phyloP scores from a whole-genome alignment of 129 eudicot genomes.

The Calendula officinalis region DNA sequence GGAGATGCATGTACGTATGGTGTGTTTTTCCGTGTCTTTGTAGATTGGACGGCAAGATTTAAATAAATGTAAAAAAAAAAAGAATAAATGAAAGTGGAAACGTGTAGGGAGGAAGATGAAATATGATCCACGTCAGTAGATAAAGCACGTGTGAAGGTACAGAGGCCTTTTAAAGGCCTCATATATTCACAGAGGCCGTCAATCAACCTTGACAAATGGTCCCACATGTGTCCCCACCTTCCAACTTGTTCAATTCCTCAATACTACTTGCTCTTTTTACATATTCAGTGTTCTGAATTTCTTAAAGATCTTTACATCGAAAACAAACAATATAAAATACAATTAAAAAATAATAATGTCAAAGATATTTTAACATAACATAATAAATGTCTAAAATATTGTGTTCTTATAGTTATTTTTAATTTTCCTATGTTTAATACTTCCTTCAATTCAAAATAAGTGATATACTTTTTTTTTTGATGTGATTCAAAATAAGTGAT shows the following conservation, averaged over 20 bases:
- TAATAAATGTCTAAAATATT: no score
- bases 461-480: no score
- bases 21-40: slow-evolving; percentile 20
- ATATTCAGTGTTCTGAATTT: no score
- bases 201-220: slow-evolving; percentile 30
- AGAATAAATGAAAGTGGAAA: slow-evolving; percentile 21
- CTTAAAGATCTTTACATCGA: no score
- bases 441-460: no score
- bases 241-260: slow-evolving; percentile 28
- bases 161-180: slow-evolving; percentile 1
- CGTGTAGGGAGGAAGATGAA: slow-evolving; percentile 36
- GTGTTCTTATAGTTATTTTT: no score
- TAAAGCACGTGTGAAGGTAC: slow-evolving; percentile 32
- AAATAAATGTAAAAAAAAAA: background rate
- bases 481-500: no score
- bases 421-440: no score
- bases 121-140: slow-evolving; percentile 32
- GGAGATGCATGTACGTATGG: slow-evolving; percentile 25
- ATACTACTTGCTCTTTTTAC: slow-evolving; percentile 6
- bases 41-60: slow-evolving; percentile 11
- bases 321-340: no score
- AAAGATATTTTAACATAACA: no score
- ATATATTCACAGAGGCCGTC: slow-evolving; percentile 25
- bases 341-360: no score
- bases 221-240: slow-evolving; percentile 33